Base-by-base conservation (phyloP, 2,329 filamentous ascomycete genomes). In the Claviceps purpurea region DNA sequence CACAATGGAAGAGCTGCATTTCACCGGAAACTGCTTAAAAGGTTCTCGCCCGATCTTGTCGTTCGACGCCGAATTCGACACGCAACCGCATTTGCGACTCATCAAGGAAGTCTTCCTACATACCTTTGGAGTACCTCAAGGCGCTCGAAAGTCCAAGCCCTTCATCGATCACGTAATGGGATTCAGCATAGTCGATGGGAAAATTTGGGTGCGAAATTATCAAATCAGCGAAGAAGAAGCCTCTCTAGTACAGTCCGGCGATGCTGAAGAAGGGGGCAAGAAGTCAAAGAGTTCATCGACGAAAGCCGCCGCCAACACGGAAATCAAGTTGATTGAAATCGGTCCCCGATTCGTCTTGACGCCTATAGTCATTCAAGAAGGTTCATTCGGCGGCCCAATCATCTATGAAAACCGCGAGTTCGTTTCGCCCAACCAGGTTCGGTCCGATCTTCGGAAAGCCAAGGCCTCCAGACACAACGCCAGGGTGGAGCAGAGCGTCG, bases 371-470 rank as follows among this genome's bases (percentile, higher is more conserved):
- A 95, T 97, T 59, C 82, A 95, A 60, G 93, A 98, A 67, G 89
- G 89, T 44, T 90, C 87, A 55, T 97, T 98, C 61, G 91, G 91
- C 51, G 93, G 93, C 0, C 91, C 93, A 3, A 89, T 97, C 58
- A 94, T 98, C 64, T 98, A 95, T 71, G 89, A 97, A 75, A 97
- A 97, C 74, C 93, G 89, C 76, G 85, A 95, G 67, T 98, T 95
- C 62, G 87, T 98, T 51, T 93, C 86, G 59, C 93, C 93, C 10
- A 98, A 98, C 78, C 88, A 96, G 70, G 81, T 97, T 57, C 78
- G 93, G 58, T 76, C 88, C 42, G 93, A 97, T 57, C 68, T 95
- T 59, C 77, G 88, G 60, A 74, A 81, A 68, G 75, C 78, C 59
- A 89, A 88, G 74, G 88, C 90, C 0, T 78, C 81, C 48, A 81